Conservation (phyloP, 2,329 filamentous ascomycete genomes). For the Fusarium irregulare region DNA sequence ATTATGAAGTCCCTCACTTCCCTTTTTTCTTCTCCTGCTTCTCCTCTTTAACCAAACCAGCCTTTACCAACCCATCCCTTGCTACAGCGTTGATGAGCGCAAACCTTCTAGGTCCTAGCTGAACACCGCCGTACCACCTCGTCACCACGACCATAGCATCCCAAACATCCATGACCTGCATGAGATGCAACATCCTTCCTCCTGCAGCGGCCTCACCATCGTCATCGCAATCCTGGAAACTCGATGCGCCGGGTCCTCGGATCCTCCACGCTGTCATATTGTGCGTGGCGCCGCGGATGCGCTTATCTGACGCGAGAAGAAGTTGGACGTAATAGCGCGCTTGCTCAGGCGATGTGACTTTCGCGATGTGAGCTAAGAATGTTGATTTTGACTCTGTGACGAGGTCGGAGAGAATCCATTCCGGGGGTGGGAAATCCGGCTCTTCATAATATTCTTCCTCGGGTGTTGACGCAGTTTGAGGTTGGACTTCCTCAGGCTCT, state of each 20-base stretch:
- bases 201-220: constrained; percentile 96
- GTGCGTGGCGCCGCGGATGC: constrained; percentile 87
- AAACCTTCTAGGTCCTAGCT: constrained; percentile 89
- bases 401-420: constrained; percentile 80
- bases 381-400: constrained; percentile 86
- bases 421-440: constrained; percentile 41
- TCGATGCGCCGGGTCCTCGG: constrained; percentile 63
- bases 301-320: constrained; percentile 84
- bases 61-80: constrained; percentile 83
- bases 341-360: constrained; percentile 75
- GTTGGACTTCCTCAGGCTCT: constrained; percentile 43
- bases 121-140: constrained; percentile 93
- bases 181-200: constrained; percentile 83
- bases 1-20: constrained; percentile 37
- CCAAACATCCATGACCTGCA: constrained; percentile 97
- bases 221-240: constrained; percentile 92
- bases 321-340: constrained; percentile 78
- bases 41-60: constrained; percentile 71
- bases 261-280: constrained; percentile 97
- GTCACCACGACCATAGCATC: constrained; percentile 92
- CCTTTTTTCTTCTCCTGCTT: constrained; percentile 51
- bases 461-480: constrained; percentile 25
- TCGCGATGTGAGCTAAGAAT: constrained; percentile 82
- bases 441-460: constrained; percentile 29
- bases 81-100: constrained; percentile 89